Evolutionary conservation across 2,329 filamentous ascomycete species (phyloP).

Genomic region (Colletotrichum agaves): DNA sequence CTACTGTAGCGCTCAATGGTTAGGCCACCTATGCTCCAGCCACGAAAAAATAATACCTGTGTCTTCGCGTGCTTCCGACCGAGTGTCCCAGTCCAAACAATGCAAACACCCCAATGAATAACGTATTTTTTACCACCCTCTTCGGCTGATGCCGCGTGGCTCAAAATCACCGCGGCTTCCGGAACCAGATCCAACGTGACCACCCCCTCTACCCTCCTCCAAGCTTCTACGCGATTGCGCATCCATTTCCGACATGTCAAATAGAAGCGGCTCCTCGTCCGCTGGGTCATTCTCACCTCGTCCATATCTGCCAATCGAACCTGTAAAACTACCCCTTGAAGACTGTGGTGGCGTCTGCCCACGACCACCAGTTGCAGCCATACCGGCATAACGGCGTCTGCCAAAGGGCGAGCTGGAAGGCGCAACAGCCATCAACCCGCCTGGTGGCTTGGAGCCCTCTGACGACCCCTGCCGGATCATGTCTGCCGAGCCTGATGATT

Average conservation of each 20-base stretch:
- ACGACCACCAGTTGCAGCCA: constrained; percentile 48
- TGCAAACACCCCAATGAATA: background rate
- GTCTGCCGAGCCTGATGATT: constrained; percentile 51
- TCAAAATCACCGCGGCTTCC: constrained; percentile 53
- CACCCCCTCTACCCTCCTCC: constrained; percentile 61
- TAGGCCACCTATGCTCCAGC: background rate
- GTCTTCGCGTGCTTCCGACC: no score
- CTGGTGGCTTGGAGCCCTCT: constrained; percentile 57
- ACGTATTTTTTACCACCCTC: constrained; percentile 48
- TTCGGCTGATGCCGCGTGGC: constrained; percentile 47
- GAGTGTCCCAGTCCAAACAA: background rate
- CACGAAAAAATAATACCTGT: no score
- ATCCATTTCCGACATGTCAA: constrained; percentile 79
- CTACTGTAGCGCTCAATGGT: background rate
- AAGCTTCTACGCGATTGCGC: constrained; percentile 67
- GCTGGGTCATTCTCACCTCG: constrained; percentile 60
- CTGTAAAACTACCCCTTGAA: constrained; percentile 57
- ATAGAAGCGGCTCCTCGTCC: constrained; percentile 77
- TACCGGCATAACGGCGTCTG: constrained; percentile 58
- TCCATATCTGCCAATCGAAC: constrained; percentile 50
- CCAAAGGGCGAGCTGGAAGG: constrained; percentile 58
- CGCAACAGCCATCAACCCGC: constrained; percentile 53
- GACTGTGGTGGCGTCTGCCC: constrained; percentile 57
- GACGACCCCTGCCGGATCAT: constrained; percentile 54
- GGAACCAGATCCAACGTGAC: constrained; percentile 50